Percentiles rank a stretch among this genome's conserved stretches.
Conservation (phyloP, 2,329 filamentous ascomycete genomes). For the Penicillium griseofulvum region DNA sequence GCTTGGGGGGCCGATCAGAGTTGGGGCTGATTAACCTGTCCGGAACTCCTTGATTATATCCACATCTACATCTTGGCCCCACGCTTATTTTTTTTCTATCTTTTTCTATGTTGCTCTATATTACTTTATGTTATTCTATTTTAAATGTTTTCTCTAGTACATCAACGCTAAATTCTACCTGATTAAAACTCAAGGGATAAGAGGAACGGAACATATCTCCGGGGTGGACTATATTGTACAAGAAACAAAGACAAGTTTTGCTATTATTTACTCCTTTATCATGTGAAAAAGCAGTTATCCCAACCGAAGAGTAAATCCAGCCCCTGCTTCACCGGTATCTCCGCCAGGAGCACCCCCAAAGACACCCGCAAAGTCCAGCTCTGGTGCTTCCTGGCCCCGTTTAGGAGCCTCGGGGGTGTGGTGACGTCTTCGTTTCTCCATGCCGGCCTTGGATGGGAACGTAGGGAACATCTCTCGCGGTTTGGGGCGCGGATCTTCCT, state of each 20-base stretch:
- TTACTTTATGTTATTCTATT: neutral
- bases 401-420: slow-evolving; percentile 80
- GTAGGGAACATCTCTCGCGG: slow-evolving; percentile 91
- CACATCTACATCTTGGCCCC: neutral
- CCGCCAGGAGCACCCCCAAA: slow-evolving; percentile 66
- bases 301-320: slow-evolving; percentile 61
- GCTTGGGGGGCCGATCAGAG: slow-evolving; percentile 9
- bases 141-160: neutral
- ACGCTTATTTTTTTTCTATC: neutral
- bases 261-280: neutral
- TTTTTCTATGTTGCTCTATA: neutral
- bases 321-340: slow-evolving; percentile 60
- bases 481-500: slow-evolving; percentile 85
- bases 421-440: slow-evolving; percentile 72
- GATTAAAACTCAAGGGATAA: no score
- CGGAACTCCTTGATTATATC: neutral
- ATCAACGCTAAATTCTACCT: no score
- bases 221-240: neutral
- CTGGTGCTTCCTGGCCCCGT: slow-evolving; percentile 67
- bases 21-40: neutral
- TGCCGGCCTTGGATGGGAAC: slow-evolving; percentile 90
- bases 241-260: neutral
- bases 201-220: neutral
- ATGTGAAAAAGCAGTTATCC: slow-evolving; percentile 26
- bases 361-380: slow-evolving; percentile 66